A percentile compares a stretch with the other conserved stretches of the same genome.
Conservation (phyloP, 192 early-diverging fungal genomes). For the Diversispora eburnea region DNA sequence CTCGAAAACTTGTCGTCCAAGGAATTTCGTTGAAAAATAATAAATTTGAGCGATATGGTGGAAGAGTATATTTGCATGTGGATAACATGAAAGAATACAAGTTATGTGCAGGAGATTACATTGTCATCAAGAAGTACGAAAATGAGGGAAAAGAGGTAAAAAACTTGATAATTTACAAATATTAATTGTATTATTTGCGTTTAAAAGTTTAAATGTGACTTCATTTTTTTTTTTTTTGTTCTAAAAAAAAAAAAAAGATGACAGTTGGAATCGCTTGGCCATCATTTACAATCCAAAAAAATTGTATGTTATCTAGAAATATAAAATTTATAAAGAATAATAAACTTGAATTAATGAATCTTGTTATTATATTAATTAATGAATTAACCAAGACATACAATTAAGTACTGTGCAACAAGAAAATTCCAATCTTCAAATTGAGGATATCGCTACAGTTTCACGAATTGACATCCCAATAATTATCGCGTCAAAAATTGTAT, state of each 20-base stretch:
- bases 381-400: constrained; percentile 45
- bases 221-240: not conserved
- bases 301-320: constrained; percentile 34
- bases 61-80: constrained; percentile 40
- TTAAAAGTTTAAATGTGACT: not conserved
- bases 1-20: not conserved
- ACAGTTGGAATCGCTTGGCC: constrained; percentile 58
- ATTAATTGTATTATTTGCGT: not conserved
- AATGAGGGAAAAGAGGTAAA: not conserved
- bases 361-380: not conserved
- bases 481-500: constrained; percentile 40
- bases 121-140: constrained; percentile 27
- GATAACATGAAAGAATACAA: constrained; percentile 36
- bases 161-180: not conserved
- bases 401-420: constrained; percentile 42
- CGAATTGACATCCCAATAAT: constrained; percentile 33
- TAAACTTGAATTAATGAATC: no score
- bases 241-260: not conserved
- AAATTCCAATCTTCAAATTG: constrained; percentile 48
- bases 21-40: not conserved
- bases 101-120: constrained; percentile 37
- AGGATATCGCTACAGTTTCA: constrained; percentile 36
- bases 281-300: constrained; percentile 39
- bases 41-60: not conserved
- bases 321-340: no score